Base-by-base conservation (phyloP, 2,329 filamentous ascomycete genomes). In the Akanthomyces dipterigenus region DNA sequence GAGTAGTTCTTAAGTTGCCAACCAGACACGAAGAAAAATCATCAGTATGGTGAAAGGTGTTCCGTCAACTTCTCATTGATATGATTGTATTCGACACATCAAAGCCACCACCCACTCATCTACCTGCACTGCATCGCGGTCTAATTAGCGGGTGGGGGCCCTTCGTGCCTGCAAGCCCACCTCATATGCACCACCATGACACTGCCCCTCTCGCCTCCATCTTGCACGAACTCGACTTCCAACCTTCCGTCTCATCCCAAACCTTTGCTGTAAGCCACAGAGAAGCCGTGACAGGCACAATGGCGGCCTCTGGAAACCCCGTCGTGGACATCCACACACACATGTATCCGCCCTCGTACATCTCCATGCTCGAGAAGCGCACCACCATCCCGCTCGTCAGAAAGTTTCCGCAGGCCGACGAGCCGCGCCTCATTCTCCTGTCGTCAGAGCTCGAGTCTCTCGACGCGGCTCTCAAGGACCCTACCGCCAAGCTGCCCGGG, bases 271-370 rank as follows among this genome's bases (percentile, higher is more conserved):
- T 20, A 38, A 31, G 4, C 11, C 43, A 5, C 31, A 11, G 5
- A 11, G 20, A 31, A 2, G 4, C 26, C n/a, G 26, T 36, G 28
- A 34, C n/a, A 54, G 12, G 5, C 50, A 49, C 18, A 16, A 78
- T 78, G 76, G 66, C 70, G 18, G 70, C 73, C 22, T 65, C 71
- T 50, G 64, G 72, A 49, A 70, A 69, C 55, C 67, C 73, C 43
- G 76, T 88, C 56, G 86, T 88, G 61, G 86, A 88, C 73, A 81
- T 88, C 70, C 86, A 88, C 78, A 88, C 85, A 2, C 85, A 88
- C 73, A 86, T 88, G 81, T 88, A 88, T 71, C 84, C 86, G 18
- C 84, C 85, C 4, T 81, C 80, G 26, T 88, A 88, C 68, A 79
- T 88, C 68, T 70, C 78, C 63, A 81, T 88, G 62, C 82, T 88